Evolutionary conservation across 192 early-diverging fungal species (phyloP).

Genomic region (Coemansia sp.): DNA sequence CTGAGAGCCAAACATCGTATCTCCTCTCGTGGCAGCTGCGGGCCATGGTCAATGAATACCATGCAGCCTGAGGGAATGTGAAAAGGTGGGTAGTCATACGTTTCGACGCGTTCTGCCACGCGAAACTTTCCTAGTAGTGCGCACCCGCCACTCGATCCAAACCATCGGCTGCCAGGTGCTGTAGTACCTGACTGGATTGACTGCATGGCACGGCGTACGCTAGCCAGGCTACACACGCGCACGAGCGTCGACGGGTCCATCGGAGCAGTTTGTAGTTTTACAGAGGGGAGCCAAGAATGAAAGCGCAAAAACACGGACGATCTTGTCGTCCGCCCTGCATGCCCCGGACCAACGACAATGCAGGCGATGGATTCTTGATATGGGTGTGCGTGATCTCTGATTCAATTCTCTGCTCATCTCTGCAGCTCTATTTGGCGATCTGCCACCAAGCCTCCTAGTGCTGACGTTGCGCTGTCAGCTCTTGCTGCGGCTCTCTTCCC

Average conservation of each 20-base stretch:
- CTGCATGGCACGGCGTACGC: slow-evolving; percentile 4
- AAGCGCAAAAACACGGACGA: background rate
- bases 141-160: slow-evolving; percentile 13
- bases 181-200: background rate
- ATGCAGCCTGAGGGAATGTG: slow-evolving; percentile 23
- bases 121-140: slow-evolving; percentile 33
- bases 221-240: slow-evolving; percentile 16
- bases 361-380: background rate
- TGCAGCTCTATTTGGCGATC: too few relatives aligned
- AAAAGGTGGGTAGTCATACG: slow-evolving; percentile 18
- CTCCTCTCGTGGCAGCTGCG: background rate
- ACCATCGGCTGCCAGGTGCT: background rate
- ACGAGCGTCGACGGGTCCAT: slow-evolving; percentile 23
- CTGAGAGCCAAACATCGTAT: slow-evolving; percentile 27
- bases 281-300: background rate
- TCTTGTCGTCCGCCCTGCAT: background rate
- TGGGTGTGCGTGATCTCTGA: background rate
- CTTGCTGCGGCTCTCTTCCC: too few relatives aligned
- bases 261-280: background rate
- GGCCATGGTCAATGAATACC: slow-evolving; percentile 21
- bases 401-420: background rate
- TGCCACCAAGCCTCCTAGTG: too few relatives aligned
- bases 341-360: background rate
- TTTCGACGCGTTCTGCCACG: slow-evolving; percentile 31
- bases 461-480: too few relatives aligned